Conservation (phyloP, 176 grass and related monocot genomes). For the Triticum timopheevii region DNA sequence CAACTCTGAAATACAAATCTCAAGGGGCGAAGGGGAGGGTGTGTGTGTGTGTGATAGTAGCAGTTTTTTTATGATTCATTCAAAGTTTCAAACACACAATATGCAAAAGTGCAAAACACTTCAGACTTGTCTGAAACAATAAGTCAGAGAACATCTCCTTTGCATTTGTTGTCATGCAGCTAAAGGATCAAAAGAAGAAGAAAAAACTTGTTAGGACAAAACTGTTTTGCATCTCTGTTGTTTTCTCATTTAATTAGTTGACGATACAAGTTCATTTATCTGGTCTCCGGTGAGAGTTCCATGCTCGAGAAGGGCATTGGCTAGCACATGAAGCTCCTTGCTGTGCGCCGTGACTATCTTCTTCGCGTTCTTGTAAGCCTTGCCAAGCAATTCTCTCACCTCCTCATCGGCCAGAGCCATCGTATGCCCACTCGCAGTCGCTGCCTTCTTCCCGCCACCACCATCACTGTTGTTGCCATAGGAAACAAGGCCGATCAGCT, state of each 20-base stretch:
- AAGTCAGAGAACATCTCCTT: background rate
- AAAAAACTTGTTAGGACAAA: background rate
- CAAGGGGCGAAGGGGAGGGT: too few relatives aligned
- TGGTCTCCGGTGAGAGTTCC: too few relatives aligned
- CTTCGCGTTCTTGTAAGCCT: too few relatives aligned
- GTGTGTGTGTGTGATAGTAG: background rate
- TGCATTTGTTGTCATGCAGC: background rate
- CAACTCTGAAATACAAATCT: background rate
- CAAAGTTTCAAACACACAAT: background rate
- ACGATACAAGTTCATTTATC: slow-evolving; percentile 49
- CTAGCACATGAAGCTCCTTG: too few relatives aligned
- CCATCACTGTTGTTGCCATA: too few relatives aligned
- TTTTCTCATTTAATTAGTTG: slow-evolving; percentile 22
- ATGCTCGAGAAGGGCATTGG: too few relatives aligned
- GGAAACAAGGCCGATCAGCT: too few relatives aligned
- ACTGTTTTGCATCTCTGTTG: background rate
- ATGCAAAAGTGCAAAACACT: background rate
- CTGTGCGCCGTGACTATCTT: too few relatives aligned
- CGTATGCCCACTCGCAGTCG: too few relatives aligned
- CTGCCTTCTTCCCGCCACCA: too few relatives aligned
- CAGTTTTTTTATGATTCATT: background rate
- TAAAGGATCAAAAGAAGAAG: background rate
- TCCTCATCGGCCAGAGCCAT: too few relatives aligned
- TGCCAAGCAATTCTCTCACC: too few relatives aligned
- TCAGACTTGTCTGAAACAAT: background rate